Conservation (phyloP, 169 alveolate species). For the Toxoplasma gondii region DNA sequence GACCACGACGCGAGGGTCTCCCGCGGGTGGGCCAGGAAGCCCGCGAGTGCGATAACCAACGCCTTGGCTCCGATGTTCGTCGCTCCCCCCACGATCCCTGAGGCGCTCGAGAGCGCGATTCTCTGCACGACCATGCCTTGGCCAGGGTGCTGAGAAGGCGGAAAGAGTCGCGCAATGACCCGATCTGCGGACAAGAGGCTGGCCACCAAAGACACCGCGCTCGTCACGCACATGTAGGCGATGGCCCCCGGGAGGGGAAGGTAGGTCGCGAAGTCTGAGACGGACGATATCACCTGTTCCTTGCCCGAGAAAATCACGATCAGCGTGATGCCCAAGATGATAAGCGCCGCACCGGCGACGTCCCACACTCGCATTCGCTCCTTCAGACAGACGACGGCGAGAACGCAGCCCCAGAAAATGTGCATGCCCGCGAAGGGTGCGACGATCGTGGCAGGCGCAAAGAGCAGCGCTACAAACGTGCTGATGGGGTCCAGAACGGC, state of each 20-base stretch:
- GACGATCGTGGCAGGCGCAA: conserved; percentile 25
- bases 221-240: neutral
- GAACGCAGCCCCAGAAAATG: conserved; percentile 26
- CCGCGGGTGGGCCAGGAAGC: neutral
- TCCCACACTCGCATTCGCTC: conserved; percentile 4
- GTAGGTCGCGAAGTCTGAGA: neutral
- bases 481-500: neutral
- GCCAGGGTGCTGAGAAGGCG: neutral
- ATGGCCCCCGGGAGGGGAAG: neutral
- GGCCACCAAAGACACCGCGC: neutral
- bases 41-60: conserved; percentile 22
- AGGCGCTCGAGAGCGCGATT: conserved; percentile 16
- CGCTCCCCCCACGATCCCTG: conserved; percentile 51
- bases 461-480: neutral
- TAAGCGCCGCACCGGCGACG: conserved; percentile 31
- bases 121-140: neutral
- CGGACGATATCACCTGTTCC: neutral
- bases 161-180: neutral
- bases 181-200: conserved; percentile 13
- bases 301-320: conserved; percentile 46
- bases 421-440: conserved; percentile 33
- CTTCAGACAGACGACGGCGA: neutral
- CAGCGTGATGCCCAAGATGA: conserved; percentile 35
- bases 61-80: conserved; percentile 45
- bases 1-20: conserved; percentile 25